phyloP scores from a whole-genome alignment of 768 basidiomycete species.

The Pulveroboletus ravenelii region DNA sequence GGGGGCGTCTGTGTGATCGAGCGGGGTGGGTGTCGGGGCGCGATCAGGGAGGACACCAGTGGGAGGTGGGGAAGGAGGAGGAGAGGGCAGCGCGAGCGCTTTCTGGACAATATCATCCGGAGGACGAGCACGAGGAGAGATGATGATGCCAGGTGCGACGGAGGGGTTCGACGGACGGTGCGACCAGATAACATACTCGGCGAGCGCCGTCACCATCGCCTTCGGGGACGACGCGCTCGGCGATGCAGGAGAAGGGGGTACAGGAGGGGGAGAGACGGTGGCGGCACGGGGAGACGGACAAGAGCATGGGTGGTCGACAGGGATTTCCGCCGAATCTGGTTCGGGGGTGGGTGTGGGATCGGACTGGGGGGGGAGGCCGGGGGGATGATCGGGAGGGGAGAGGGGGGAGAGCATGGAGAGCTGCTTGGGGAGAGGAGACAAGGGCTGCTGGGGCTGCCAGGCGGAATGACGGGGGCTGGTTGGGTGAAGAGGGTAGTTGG shows the following conservation, averaged over 20 bases:
- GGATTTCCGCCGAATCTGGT: not conserved
- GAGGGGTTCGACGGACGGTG: conserved; percentile 62
- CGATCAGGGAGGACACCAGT: conserved; percentile 9
- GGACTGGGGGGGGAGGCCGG: not conserved
- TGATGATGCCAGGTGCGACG: conserved; percentile 64
- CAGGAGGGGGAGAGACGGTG: not conserved
- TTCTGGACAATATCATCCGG: conserved; percentile 52
- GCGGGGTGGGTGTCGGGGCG: not conserved
- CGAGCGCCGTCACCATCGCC: not conserved
- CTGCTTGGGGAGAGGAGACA: conserved; percentile 63
- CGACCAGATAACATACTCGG: conserved; percentile 66
- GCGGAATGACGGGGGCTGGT: conserved; percentile 35
- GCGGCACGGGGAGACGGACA: conserved; percentile 16
- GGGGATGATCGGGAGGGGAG: not conserved
- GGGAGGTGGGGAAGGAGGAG: conserved; percentile 39
- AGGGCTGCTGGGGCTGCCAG: conserved; percentile 43
- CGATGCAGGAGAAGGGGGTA: conserved; percentile 3
- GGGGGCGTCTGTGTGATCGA: conserved; percentile 29
- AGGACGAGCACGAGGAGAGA: conserved; percentile 59
- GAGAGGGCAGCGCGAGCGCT: conserved; percentile 52
- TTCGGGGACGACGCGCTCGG: conserved; percentile 1
- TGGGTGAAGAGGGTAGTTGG: conserved; percentile 17
- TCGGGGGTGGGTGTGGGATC: conserved; percentile 5
- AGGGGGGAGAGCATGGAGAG: conserved; percentile 44
- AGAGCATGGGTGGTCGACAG: not conserved